Percentiles rank a stretch among this genome's conserved stretches.
phyloP scores from a whole-genome alignment of 352 stramenopile genomes.

The Blastocystis sp. region DNA sequence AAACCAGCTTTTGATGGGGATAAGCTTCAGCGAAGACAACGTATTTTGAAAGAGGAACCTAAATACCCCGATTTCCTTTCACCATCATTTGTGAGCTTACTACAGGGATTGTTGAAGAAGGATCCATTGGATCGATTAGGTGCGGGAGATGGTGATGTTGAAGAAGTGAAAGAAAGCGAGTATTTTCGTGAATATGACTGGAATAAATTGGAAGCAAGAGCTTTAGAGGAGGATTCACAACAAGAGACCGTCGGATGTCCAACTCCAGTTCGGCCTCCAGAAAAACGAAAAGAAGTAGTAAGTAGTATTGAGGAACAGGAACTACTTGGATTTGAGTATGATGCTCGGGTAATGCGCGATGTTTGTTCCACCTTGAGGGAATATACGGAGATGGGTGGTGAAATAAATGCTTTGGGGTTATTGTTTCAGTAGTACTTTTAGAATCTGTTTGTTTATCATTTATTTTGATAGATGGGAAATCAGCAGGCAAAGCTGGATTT shows the following conservation, averaged over 20 bases:
- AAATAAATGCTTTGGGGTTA: not conserved
- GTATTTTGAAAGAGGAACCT: constrained; percentile 38
- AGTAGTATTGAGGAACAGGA: not conserved
- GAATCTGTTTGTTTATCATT: not conserved
- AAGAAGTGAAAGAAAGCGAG: constrained; percentile 25
- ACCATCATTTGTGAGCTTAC: constrained; percentile 9
- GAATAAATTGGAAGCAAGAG: not conserved
- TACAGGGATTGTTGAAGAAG: constrained; percentile 60
- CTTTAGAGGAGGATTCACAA: not conserved
- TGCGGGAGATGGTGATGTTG: constrained; percentile 33
- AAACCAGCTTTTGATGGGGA: constrained; percentile 18
- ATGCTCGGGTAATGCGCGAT: not conserved
- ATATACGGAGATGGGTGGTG: not conserved
- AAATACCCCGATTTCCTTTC: constrained; percentile 10
- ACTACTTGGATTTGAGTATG: constrained; percentile 52
- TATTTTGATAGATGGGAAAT: constrained; percentile 44
- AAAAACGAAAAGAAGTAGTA: not conserved
- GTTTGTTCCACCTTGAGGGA: not conserved
- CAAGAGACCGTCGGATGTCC: not conserved
- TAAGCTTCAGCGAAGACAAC: not conserved
- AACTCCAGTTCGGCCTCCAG: not conserved
- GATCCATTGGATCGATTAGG: constrained; percentile 39
- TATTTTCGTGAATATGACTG: constrained; percentile 47
- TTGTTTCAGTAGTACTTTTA: constrained; percentile 8
- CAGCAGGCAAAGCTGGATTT: constrained; percentile 45